These are phyloP conservation scores for Myrica gale DNA, from an alignment of 306 rosid genomes.

Conservation along the genomic window DNA sequence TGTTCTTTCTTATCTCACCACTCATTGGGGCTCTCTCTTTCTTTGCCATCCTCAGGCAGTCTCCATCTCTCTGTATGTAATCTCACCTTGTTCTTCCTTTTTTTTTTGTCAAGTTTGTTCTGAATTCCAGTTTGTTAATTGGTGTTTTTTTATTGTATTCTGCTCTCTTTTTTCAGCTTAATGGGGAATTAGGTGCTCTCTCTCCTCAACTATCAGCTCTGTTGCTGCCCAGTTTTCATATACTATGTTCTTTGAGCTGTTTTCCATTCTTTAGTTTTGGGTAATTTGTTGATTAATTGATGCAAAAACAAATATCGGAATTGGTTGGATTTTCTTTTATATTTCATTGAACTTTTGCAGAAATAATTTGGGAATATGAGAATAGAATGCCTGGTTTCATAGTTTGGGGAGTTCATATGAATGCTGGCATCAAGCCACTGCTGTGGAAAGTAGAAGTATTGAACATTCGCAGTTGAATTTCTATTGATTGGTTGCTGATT, in stretches of 20 bases:
- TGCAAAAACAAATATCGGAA: neutral
- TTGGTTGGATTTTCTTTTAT: neutral
- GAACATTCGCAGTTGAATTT: no score
- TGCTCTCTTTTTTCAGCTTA: neutral
- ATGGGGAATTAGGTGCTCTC: neutral
- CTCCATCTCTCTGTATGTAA: constrained; percentile 8
- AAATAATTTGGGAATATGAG: neutral
- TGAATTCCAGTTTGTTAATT: neutral
- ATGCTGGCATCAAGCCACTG: no score
- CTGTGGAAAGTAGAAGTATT: no score
- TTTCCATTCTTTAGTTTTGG: neutral
- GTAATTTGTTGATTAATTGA: neutral
- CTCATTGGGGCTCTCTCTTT: constrained; percentile 37
- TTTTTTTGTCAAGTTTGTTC: neutral
- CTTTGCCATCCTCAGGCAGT: constrained; percentile 34
- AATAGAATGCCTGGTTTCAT: neutral
- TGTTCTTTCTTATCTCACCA: constrained; percentile 32
- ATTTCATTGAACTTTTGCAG: neutral
- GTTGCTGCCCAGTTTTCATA: neutral
- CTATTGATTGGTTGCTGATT: no score
- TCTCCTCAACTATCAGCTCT: neutral
- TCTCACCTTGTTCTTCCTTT: neutral
- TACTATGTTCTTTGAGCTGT: neutral
- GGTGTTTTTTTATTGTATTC: neutral
- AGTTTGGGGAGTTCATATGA: neutral